phyloP scores from a whole-genome alignment of 345 rosid genomes.

The Lepidium africanum region DNA sequence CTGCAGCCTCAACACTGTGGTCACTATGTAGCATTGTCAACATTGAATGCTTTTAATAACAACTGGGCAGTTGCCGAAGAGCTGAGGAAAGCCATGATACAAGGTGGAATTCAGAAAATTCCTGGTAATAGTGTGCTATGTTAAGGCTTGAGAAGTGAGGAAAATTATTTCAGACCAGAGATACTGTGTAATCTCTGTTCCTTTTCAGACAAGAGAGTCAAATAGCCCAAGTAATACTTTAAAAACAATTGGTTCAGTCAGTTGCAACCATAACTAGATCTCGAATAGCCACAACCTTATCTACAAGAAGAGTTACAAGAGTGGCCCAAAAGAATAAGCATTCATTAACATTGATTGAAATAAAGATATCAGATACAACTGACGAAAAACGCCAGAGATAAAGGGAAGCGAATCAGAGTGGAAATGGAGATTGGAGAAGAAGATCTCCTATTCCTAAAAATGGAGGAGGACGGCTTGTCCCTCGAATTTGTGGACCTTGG shows the following conservation, averaged over 20 bases:
- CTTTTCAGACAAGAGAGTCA: neutral
- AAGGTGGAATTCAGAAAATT: conserved; percentile 37
- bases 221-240: neutral
- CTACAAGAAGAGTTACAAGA: too few species aligned
- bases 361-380: too few species aligned
- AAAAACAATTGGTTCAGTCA: neutral
- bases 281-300: neutral
- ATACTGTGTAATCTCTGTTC: neutral
- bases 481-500: conserved; percentile 36
- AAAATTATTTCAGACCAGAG: neutral
- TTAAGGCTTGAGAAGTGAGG: neutral
- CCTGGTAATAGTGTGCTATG: conserved; percentile 42
- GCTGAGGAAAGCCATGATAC: conserved; percentile 41
- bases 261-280: neutral
- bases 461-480: conserved; percentile 24
- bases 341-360: too few species aligned
- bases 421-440: too few species aligned
- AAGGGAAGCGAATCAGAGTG: too few species aligned
- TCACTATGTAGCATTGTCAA: conserved; percentile 41
- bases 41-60: conserved; percentile 35
- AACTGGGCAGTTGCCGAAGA: conserved; percentile 50
- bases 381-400: too few species aligned
- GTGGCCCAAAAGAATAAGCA: too few species aligned
- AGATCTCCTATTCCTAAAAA: neutral
- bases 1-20: conserved; percentile 51